A percentile compares a stretch with the other conserved stretches of the same genome.
Evolutionary conservation across 164 flowering plant genomes (phyloP).

Genomic region (Vitis vinifera): ASM3070453v1 NC_081811.1:3661501-3662000

Average conservation of each 20-base stretch:
- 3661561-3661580: constrained; percentile 89
- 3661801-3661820: constrained; percentile 17
- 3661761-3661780: constrained; percentile 34
- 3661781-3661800: constrained; percentile 23
- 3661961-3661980: constrained; percentile 73
- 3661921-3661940: background rate
- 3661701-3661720: constrained; percentile 7
- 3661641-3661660: constrained; percentile 83
- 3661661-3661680: constrained; percentile 64
- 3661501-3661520: constrained; percentile 73
- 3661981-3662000: constrained; percentile 71
- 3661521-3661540: constrained; percentile 58
- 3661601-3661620: constrained; percentile 68
- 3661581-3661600: constrained; percentile 82
- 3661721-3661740: constrained; percentile 1
- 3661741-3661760: background rate
- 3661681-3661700: constrained; percentile 35
- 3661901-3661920: background rate
- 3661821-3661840: constrained; percentile 16
- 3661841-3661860: constrained; percentile 35
- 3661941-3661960: constrained; percentile 60
- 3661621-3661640: constrained; percentile 59
- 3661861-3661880: constrained; percentile 10
- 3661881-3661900: background rate
- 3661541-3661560: constrained; percentile 92